These are phyloP conservation scores for Nicotiana benthamiana DNA, from an alignment of 257 asterid species.

Conservation along the genomic window DNA sequence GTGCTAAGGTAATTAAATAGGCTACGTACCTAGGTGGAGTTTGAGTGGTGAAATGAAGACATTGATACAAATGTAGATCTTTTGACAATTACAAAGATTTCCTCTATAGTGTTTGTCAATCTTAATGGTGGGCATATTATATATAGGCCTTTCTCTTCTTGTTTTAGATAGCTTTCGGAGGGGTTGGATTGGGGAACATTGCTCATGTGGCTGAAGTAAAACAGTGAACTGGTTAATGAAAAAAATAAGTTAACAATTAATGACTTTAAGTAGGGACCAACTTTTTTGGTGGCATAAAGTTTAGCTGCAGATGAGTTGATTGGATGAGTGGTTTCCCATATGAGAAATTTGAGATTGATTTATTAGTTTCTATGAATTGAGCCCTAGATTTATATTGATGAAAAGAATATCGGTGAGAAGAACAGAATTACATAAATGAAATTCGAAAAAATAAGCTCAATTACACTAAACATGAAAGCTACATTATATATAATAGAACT, in stretches of 20 bases:
- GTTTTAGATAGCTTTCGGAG: neutral
- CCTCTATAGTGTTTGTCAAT: neutral
- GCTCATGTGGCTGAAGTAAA: neutral
- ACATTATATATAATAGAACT: no score
- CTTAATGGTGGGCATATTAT: neutral
- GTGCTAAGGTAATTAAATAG: neutral
- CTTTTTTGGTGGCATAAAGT: neutral
- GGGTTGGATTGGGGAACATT: neutral
- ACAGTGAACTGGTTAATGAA: neutral
- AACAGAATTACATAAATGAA: no score
- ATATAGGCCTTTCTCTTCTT: neutral
- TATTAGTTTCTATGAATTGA: no score
- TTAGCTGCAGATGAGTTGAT: neutral
- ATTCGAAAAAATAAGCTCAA: no score
- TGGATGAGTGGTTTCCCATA: no score
- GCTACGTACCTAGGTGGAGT: neutral
- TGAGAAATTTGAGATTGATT: no score
- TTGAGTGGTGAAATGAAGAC: slow-evolving; percentile 13
- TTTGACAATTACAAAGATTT: neutral
- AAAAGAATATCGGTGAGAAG: no score
- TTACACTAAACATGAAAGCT: no score
- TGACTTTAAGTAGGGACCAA: neutral
- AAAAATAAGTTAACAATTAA: neutral
- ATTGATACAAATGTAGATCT: neutral
- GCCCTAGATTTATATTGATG: no score